phyloP scores from a whole-genome alignment of 2,329 filamentous ascomycete genomes.

The Ascocoryne sarcoides region DNA sequence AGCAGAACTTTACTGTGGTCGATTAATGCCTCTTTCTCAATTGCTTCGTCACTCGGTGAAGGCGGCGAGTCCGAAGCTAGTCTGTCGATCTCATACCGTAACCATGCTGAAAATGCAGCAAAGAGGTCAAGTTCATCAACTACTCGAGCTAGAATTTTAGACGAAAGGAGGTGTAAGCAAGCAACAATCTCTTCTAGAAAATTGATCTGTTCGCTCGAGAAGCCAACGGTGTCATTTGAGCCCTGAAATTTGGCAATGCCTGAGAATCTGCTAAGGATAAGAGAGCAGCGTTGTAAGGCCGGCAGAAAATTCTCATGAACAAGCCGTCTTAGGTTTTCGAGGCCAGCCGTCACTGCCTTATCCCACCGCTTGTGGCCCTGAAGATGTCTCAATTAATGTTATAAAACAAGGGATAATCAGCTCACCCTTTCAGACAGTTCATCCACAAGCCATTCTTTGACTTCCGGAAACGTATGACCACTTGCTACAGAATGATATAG shows the following conservation, averaged over 20 bases:
- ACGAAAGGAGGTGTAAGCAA: constrained; percentile 64
- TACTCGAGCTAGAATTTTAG: constrained; percentile 62
- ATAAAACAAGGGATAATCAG: not conserved
- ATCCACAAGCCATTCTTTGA: constrained; percentile 85
- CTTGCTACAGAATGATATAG: constrained; percentile 80
- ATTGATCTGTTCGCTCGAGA: constrained; percentile 54
- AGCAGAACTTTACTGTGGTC: constrained; percentile 64
- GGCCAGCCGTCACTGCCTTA: constrained; percentile 68
- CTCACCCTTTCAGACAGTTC: constrained; percentile 66
- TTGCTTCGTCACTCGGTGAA: constrained; percentile 56
- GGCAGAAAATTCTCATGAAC: constrained; percentile 85
- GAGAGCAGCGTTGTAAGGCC: constrained; percentile 70
- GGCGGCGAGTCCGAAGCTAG: constrained; percentile 55
- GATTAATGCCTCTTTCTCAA: constrained; percentile 68
- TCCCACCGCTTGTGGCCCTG: constrained; percentile 94
- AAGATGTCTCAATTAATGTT: constrained; percentile 9
- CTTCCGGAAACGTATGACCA: constrained; percentile 63
- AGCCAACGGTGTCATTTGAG: constrained; percentile 54
- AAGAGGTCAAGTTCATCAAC: constrained; percentile 76
- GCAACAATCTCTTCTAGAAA: constrained; percentile 62
- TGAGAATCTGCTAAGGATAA: constrained; percentile 73
- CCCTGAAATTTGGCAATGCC: constrained; percentile 78
- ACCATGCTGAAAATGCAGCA: constrained; percentile 70
- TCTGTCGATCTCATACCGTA: constrained; percentile 73
- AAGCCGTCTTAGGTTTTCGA: constrained; percentile 67